phyloP scores from a whole-genome alignment of 805 yeast genomes.

The Kazachstania viticola region DNA sequence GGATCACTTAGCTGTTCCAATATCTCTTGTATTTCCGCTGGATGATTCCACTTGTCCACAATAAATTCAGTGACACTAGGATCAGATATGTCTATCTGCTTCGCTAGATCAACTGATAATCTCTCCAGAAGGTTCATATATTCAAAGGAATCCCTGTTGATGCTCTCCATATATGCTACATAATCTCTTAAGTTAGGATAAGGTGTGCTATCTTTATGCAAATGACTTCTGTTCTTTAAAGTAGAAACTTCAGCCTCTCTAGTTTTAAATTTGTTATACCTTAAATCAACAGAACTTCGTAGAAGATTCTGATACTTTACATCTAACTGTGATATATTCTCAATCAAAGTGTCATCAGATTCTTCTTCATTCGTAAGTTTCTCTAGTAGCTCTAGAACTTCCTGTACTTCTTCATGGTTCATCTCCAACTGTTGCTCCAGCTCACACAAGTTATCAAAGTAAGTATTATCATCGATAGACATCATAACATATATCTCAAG shows the following conservation, averaged over 20 bases:
- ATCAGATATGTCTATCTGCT: constrained; percentile 17
- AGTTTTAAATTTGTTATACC: constrained; percentile 13
- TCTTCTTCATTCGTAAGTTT: constrained; percentile 7
- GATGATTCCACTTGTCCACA: constrained; percentile 17
- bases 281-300: constrained; percentile 10
- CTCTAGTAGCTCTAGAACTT: constrained; percentile 7
- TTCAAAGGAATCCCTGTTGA: constrained; percentile 12
- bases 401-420: constrained; percentile 10
- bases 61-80: constrained; percentile 10
- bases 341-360: constrained; percentile 9
- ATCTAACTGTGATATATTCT: constrained; percentile 8
- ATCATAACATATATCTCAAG: too few species aligned
- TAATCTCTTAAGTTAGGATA: constrained; percentile 9
- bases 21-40: constrained; percentile 10
- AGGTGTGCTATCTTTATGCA: not conserved
- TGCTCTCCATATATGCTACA: constrained; percentile 9
- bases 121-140: constrained; percentile 18
- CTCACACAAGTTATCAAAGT: constrained; percentile 20
- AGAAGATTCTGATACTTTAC: constrained; percentile 7
- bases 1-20: constrained; percentile 12
- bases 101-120: constrained; percentile 19
- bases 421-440: constrained; percentile 15
- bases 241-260: constrained; percentile 10
- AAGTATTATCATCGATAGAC: constrained; percentile 4
- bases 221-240: not conserved